These are phyloP conservation scores for Canavalia gladiata DNA, from an alignment of 306 rosid species.

Conservation along the genomic window DNA sequence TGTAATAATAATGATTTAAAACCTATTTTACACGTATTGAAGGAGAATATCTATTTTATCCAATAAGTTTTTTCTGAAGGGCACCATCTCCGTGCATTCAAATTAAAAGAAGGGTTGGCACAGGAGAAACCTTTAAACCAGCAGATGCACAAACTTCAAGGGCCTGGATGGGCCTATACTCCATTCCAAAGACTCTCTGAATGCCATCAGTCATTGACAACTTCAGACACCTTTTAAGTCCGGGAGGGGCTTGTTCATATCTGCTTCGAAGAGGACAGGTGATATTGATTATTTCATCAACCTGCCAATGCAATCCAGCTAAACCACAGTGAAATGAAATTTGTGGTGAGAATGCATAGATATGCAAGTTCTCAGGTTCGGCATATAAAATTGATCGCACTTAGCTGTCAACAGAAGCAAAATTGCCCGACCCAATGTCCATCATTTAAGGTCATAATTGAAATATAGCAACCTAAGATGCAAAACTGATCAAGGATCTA, in stretches of 20 bases:
- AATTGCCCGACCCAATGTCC: too few relatives aligned
- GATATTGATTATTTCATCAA: constrained; percentile 86
- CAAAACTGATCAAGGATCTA: too few relatives aligned
- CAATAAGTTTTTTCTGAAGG: background rate
- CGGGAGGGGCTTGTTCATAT: constrained; percentile 73
- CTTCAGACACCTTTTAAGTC: constrained; percentile 83
- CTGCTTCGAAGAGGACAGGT: constrained; percentile 71
- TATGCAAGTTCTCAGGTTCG: constrained; percentile 14
- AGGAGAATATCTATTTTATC: background rate
- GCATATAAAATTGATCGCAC: constrained; percentile 1
- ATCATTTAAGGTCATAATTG: too few relatives aligned
- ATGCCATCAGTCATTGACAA: constrained; percentile 90
- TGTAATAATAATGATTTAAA: background rate
- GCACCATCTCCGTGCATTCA: constrained; percentile 18
- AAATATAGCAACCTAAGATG: too few relatives aligned
- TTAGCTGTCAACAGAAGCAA: background rate
- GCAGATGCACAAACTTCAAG: constrained; percentile 83
- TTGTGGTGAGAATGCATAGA: background rate
- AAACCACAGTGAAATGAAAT: background rate
- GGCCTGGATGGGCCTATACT: constrained; percentile 83
- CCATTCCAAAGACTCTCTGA: constrained; percentile 89
- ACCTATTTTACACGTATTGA: background rate
- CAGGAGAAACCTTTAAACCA: constrained; percentile 80
- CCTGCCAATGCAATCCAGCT: constrained; percentile 54
- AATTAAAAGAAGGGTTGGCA: constrained; percentile 10